These are phyloP conservation scores for Colletotrichum sp. DNA, from an alignment of 2,329 filamentous ascomycete genomes.

Conservation along the genomic window DNA sequence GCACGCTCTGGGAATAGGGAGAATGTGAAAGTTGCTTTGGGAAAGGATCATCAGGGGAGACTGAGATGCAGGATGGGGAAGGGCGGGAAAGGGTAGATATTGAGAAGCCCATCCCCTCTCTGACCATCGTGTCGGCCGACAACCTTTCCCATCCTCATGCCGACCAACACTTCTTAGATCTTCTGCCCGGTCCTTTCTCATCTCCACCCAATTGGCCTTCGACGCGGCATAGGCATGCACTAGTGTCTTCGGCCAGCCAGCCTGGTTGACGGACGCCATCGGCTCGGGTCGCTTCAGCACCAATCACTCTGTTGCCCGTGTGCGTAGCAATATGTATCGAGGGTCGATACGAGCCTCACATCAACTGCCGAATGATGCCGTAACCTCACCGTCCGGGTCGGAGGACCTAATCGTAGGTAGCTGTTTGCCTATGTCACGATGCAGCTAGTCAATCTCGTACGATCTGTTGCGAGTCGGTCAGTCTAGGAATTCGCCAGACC, in stretches of 20 bases:
- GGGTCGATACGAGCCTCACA: background rate
- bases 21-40: background rate
- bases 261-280: background rate
- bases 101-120: background rate
- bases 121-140: rapidly evolving
- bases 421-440: background rate
- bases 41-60: background rate
- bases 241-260: background rate
- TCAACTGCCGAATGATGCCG: background rate
- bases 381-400: background rate
- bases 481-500: rapidly evolving
- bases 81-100: background rate
- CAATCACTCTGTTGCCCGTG: background rate
- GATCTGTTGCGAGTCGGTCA: background rate
- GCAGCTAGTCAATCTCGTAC: background rate
- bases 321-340: too few species aligned
- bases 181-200: background rate
- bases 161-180: background rate
- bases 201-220: background rate
- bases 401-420: background rate
- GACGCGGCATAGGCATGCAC: background rate
- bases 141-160: rapidly evolving
- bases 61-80: background rate
- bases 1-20: background rate
- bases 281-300: background rate